Percentiles rank a stretch among this genome's conserved stretches.
Evolutionary conservation across 2,329 filamentous ascomycete genomes (phyloP).

Genomic region (Aureobasidium uvarum): DNA sequence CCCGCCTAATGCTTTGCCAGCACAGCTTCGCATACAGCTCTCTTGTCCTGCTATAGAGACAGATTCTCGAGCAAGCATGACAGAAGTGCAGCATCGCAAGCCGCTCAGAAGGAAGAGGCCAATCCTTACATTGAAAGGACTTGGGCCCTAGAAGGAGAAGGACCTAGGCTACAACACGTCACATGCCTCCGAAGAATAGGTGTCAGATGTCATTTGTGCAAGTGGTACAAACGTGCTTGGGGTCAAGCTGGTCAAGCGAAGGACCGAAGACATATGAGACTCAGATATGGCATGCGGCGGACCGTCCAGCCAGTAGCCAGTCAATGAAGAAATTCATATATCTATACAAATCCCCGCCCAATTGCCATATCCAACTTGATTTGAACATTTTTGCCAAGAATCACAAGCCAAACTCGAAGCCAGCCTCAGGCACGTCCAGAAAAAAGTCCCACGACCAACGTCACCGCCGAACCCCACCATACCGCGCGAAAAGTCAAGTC

Average conservation of each 20-base stretch:
- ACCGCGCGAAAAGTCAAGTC: background rate
- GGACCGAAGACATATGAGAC: no score
- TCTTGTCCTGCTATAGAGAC: background rate
- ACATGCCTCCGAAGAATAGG: background rate
- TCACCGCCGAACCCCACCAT: conserved; percentile 19
- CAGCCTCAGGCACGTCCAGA: background rate
- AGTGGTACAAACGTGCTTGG: background rate
- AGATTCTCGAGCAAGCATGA: background rate
- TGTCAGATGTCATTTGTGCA: background rate
- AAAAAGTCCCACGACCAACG: conserved; percentile 15
- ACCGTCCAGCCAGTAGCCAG: no score
- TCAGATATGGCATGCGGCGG: no score
- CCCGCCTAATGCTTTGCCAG: background rate
- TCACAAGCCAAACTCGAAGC: conserved; percentile 25
- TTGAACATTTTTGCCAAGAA: conserved; percentile 18
- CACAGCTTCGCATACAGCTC: conserved; percentile 1
- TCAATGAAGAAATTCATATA: no score
- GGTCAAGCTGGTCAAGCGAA: no score
- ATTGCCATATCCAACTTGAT: background rate
- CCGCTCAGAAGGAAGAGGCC: background rate
- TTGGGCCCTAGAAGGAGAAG: no score
- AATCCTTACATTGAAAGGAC: no score
- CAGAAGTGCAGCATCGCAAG: background rate
- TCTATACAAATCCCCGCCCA: no score
- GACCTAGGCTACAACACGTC: background rate